These are phyloP conservation scores for Suillus weaverae DNA, from an alignment of 768 basidiomycete genomes.

Conservation along the genomic window DNA sequence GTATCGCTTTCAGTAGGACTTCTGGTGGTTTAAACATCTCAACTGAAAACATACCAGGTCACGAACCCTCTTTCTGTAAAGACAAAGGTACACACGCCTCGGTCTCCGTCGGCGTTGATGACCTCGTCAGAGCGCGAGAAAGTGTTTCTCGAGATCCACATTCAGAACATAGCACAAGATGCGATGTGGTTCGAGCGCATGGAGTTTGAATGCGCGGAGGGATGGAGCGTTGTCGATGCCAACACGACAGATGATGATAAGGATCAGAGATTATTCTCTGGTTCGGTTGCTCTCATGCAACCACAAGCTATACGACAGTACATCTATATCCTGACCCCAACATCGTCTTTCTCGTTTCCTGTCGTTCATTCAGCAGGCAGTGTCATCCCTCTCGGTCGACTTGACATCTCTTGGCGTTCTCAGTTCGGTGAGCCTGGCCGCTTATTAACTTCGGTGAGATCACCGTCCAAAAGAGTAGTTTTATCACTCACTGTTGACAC, in stretches of 20 bases:
- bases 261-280: conserved; percentile 51
- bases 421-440: conserved; percentile 84
- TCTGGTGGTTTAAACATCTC: background rate
- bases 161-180: conserved; percentile 82
- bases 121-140: conserved; percentile 69
- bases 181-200: conserved; percentile 82
- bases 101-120: conserved; percentile 70
- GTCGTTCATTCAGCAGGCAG: conserved; percentile 61
- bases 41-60: conserved; percentile 49
- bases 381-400: conserved; percentile 76
- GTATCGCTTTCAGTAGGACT: conserved; percentile 26
- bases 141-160: conserved; percentile 88
- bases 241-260: conserved; percentile 38
- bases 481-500: background rate
- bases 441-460: conserved; percentile 72
- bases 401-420: conserved; percentile 89
- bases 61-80: conserved; percentile 95
- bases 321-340: conserved; percentile 76
- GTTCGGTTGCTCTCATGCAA: conserved; percentile 68
- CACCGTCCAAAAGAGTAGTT: background rate
- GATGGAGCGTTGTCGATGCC: conserved; percentile 59
- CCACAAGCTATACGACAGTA: conserved; percentile 88
- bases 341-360: conserved; percentile 42
- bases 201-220: conserved; percentile 69
- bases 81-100: conserved; percentile 84